Evolutionary conservation across 1,139 yeast species (phyloP).

Genomic region (Hansenula sp.): DNA sequence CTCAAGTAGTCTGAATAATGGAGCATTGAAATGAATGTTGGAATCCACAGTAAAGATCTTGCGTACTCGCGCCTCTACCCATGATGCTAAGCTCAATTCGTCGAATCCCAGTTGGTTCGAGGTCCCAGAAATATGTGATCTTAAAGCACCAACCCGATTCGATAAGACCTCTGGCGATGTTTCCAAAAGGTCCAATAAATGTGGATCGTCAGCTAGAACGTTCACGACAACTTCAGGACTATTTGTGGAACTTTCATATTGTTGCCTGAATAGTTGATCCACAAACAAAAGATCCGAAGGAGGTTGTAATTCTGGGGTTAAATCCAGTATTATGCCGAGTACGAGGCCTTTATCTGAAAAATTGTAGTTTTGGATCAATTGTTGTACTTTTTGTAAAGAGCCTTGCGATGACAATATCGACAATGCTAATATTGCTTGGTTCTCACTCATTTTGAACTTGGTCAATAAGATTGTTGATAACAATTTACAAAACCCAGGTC

Average conservation of each 20-base stretch:
- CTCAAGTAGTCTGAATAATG: background rate
- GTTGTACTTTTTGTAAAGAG: background rate
- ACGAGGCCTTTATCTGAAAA: background rate
- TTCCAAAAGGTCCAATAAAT: background rate
- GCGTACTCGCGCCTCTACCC: constrained; percentile 4
- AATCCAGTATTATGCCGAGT: background rate
- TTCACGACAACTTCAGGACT: background rate
- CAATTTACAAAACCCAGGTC: too few species aligned
- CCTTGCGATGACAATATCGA: constrained; percentile 1
- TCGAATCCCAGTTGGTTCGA: background rate
- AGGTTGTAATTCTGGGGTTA: constrained; percentile 1
- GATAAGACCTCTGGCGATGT: background rate
- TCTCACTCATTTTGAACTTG: background rate
- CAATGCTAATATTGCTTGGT: constrained; percentile 1
- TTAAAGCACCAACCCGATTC: background rate
- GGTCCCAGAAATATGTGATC: background rate
- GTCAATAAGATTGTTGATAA: background rate
- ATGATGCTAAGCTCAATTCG: background rate
- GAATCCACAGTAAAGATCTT: background rate
- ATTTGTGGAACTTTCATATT: too few species aligned
- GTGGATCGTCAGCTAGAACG: constrained; percentile 1
- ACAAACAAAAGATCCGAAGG: background rate
- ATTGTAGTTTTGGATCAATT: background rate
- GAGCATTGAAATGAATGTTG: constrained; percentile 3
- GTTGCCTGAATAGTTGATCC: too few species aligned